Conservation (phyloP, 495 filamentous ascomycete genomes). For the Lasiosphaeria ovina region DNA sequence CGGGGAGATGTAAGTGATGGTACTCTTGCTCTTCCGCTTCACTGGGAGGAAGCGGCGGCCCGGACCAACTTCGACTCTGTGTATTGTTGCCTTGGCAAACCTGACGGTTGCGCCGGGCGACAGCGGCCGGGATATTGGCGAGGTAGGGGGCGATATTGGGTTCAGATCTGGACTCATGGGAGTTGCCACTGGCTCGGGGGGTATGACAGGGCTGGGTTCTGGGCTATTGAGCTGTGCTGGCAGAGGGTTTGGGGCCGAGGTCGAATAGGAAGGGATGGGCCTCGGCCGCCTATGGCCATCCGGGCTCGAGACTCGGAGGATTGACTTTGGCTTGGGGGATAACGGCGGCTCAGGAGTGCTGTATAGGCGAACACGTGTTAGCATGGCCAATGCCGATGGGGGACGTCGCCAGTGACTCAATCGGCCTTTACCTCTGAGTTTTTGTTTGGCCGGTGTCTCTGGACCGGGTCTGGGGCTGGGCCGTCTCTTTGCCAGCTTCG, state of each 20-base stretch:
- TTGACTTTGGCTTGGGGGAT: slow-evolving; percentile 28
- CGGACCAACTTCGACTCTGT: slow-evolving; percentile 32
- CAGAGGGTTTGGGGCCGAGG: slow-evolving; percentile 14
- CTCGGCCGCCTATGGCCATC: slow-evolving; percentile 20
- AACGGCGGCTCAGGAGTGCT: slow-evolving; percentile 13
- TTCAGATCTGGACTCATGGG: slow-evolving; percentile 9
- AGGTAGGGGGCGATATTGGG: slow-evolving; percentile 14
- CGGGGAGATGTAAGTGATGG: slow-evolving; percentile 33
- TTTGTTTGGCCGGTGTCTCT: slow-evolving; percentile 9
- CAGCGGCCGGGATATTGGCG: slow-evolving; percentile 19
- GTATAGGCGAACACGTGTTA: slow-evolving; percentile 1
- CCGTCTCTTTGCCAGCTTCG: slow-evolving; percentile 12
- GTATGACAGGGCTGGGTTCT: slow-evolving; percentile 2
- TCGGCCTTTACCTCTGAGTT: slow-evolving; percentile 18
- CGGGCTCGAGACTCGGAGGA: slow-evolving; percentile 32
- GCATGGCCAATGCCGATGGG: slow-evolving; percentile 1
- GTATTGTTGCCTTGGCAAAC: slow-evolving; percentile 34
- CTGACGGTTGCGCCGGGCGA: slow-evolving; percentile 31
- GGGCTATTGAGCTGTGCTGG: slow-evolving; percentile 16
- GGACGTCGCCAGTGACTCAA: background rate
- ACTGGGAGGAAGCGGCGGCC: slow-evolving; percentile 32
- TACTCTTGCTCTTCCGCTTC: slow-evolving; percentile 36
- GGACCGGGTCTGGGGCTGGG: slow-evolving; percentile 4
- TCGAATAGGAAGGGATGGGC: slow-evolving; percentile 20
- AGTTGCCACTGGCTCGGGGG: background rate